A percentile compares a stretch with the other conserved stretches of the same genome.
phyloP scores from a whole-genome alignment of 164 flowering plant genomes.

The Liriodendron chinense region DNA sequence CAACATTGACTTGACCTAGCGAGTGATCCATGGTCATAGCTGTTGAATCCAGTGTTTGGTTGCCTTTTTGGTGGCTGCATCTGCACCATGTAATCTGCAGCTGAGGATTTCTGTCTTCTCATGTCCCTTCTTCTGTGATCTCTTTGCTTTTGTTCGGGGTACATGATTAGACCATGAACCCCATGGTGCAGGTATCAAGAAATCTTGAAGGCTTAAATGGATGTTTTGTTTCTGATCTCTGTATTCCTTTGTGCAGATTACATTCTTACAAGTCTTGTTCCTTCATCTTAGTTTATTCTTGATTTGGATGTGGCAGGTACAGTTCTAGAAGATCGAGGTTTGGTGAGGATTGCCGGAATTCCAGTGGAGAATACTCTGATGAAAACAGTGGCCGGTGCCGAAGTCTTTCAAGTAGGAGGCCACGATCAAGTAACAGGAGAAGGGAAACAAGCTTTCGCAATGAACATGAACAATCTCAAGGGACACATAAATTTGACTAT shows the following conservation, averaged over 20 bases:
- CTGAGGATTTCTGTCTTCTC: too few relatives aligned
- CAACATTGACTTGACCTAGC: too few relatives aligned
- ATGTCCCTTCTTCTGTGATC: too few relatives aligned
- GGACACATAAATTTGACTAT: background rate
- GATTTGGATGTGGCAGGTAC: conserved; percentile 31
- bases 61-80: too few relatives aligned
- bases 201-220: background rate
- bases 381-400: background rate
- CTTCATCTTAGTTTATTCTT: conserved; percentile 1
- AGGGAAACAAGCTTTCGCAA: background rate
- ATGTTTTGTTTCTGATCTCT: background rate
- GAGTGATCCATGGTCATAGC: too few relatives aligned
- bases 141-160: too few relatives aligned
- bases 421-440: conserved; percentile 1
- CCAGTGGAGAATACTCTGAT: conserved; percentile 17
- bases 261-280: background rate
- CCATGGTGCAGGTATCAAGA: too few relatives aligned
- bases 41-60: too few relatives aligned
- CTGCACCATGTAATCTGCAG: too few relatives aligned
- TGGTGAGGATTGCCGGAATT: conserved; percentile 28
- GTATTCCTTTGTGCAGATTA: background rate
- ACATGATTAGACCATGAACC: too few relatives aligned
- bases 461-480: background rate
- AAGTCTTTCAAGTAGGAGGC: conserved; percentile 5
- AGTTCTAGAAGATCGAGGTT: conserved; percentile 43